Percentiles rank a stretch among this genome's conserved stretches.
Evolutionary conservation across 23 red algal species (phyloP).

Genomic region (Cyanidium caldarium): DNA sequence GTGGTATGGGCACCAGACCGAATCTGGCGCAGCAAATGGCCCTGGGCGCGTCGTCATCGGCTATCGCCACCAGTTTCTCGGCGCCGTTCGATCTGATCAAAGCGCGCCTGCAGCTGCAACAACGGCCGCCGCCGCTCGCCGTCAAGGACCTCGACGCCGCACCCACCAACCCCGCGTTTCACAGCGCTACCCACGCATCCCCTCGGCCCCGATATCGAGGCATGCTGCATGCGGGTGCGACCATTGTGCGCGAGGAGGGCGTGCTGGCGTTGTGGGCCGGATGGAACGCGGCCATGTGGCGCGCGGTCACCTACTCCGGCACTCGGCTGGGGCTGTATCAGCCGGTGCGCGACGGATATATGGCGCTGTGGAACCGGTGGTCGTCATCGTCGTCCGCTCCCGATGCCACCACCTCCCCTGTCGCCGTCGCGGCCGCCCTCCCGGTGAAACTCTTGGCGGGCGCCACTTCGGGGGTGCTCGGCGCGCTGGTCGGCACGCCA

Average conservation of each 20-base stretch:
- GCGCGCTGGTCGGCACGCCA: constrained; percentile 11
- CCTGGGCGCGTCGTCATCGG: not conserved
- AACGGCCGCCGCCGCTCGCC: no score
- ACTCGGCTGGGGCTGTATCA: constrained; percentile 13
- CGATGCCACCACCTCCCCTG: not conserved
- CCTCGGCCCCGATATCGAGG: not conserved
- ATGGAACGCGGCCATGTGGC: not conserved
- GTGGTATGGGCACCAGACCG: not conserved
- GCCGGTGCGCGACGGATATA: not conserved
- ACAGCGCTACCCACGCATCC: not conserved
- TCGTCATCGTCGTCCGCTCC: not conserved
- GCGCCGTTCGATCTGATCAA: constrained; percentile 1
- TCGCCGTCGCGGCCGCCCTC: not conserved
- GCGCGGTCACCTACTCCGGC: constrained; percentile 14
- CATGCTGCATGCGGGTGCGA: not conserved
- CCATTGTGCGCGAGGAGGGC: not conserved
- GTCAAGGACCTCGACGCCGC: not conserved
- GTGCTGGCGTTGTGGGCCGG: not conserved
- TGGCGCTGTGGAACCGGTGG: no score
- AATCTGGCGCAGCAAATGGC: not conserved
- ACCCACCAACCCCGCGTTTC: not conserved
- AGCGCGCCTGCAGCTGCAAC: not conserved
- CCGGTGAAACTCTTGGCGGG: not conserved
- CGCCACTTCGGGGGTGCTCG: constrained; percentile 5
- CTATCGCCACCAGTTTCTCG: not conserved